phyloP scores from a whole-genome alignment of 2,329 filamentous ascomycete species.

The Ilyonectria destructans region DNA sequence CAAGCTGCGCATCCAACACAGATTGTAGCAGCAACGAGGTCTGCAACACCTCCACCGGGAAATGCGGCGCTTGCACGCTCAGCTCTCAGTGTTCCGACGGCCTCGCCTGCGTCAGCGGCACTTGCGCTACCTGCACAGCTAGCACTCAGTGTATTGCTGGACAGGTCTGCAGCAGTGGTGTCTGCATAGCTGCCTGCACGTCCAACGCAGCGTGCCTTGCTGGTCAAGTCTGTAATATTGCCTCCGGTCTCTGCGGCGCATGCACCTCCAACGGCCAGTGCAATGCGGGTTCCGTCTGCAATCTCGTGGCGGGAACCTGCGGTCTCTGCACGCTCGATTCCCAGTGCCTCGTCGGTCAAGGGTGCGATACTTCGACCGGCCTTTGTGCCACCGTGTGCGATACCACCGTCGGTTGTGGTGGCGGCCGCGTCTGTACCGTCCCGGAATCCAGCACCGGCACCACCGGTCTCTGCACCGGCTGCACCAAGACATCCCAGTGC shows the following conservation, averaged over 20 bases:
- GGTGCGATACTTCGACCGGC: slow-evolving; percentile 21
- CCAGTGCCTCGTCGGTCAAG: slow-evolving; percentile 23
- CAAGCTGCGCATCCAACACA: slow-evolving; percentile 22
- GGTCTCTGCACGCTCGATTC: slow-evolving; percentile 9
- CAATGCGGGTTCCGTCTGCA: slow-evolving; percentile 16
- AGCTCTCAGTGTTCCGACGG: slow-evolving; percentile 23
- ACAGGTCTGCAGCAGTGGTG: slow-evolving; percentile 22
- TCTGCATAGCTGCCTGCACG: slow-evolving; percentile 20
- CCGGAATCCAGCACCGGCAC: background rate
- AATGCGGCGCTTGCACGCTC: slow-evolving; percentile 20
- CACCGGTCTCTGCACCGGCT: slow-evolving; percentile 15
- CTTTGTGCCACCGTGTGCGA: slow-evolving; percentile 21
- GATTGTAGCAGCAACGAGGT: slow-evolving; percentile 31
- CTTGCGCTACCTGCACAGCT: slow-evolving; percentile 10
- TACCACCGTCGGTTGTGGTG: slow-evolving; percentile 18
- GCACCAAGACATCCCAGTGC: slow-evolving; percentile 21
- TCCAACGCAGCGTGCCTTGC: slow-evolving; percentile 22
- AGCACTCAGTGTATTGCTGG: slow-evolving; percentile 12
- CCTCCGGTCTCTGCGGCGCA: slow-evolving; percentile 10
- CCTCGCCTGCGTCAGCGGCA: slow-evolving; percentile 12
- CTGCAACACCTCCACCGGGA: slow-evolving; percentile 18
- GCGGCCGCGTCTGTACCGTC: slow-evolving; percentile 26
- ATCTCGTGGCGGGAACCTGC: background rate
- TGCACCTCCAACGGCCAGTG: slow-evolving; percentile 30
- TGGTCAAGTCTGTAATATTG: slow-evolving; percentile 9